These are phyloP conservation scores for Vitis cinerea DNA, from an alignment of 164 flowering plant genomes.

Conservation along the genomic window DNA sequence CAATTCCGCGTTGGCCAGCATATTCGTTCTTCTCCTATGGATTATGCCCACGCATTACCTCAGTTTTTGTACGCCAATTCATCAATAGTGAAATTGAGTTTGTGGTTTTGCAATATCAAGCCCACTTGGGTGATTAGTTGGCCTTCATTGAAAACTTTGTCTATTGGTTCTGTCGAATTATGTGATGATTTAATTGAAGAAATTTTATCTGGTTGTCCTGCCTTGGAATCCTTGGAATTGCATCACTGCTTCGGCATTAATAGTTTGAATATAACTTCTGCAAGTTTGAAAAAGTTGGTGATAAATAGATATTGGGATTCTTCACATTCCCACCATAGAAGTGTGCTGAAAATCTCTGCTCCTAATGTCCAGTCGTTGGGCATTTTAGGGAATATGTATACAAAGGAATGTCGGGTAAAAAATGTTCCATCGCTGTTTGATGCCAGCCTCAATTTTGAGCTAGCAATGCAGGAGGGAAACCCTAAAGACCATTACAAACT, in stretches of 20 bases:
- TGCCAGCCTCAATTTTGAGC: not conserved
- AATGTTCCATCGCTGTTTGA: not conserved
- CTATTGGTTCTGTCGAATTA: not conserved
- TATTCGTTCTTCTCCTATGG: no score
- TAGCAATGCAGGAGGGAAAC: no score
- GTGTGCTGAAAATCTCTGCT: not conserved
- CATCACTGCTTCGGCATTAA: not conserved
- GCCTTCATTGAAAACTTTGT: not conserved
- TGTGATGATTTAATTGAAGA: not conserved
- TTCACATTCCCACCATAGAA: not conserved
- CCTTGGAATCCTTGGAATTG: not conserved
- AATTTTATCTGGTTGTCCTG: slow-evolving; percentile 8
- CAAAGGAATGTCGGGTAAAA: not conserved
- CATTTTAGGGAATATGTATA: not conserved
- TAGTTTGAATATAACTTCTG: not conserved
- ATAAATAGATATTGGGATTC: not conserved
- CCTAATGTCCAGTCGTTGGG: not conserved
- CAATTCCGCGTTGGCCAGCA: no score
- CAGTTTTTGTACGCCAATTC: not conserved
- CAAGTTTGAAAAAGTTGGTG: not conserved
- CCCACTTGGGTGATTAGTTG: not conserved
- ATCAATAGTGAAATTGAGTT: not conserved
- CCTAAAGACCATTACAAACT: no score
- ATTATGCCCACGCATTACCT: not conserved
- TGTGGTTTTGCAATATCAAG: not conserved